These are phyloP conservation scores for Colletotrichum sp. DNA, from an alignment of 2,329 filamentous ascomycete species.

Conservation along the genomic window DNA sequence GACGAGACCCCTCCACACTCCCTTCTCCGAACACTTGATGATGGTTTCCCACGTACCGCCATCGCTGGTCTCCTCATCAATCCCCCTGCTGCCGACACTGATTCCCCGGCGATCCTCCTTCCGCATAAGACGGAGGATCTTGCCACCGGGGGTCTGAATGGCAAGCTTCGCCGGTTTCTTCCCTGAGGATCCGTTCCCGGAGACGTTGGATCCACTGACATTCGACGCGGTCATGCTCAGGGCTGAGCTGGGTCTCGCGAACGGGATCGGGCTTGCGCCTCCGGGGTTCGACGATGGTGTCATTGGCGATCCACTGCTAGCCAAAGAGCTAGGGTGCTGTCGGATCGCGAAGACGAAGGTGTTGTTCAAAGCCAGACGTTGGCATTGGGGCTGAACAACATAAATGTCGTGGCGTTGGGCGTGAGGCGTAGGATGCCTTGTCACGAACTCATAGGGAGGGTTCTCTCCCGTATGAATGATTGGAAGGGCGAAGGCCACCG, in stretches of 20 bases:
- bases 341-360: slow-evolving; percentile 97
- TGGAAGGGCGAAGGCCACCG: slow-evolving; percentile 87
- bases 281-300: slow-evolving; percentile 54
- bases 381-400: slow-evolving; percentile 93
- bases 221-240: slow-evolving; percentile 69
- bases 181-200: slow-evolving; percentile 59
- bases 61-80: slow-evolving; percentile 66
- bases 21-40: slow-evolving; percentile 85
- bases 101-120: slow-evolving; percentile 73
- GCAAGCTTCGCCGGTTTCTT: slow-evolving; percentile 95
- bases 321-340: slow-evolving; percentile 77
- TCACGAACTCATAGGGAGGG: slow-evolving; percentile 91
- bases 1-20: slow-evolving; percentile 81
- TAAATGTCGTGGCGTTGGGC: slow-evolving; percentile 98
- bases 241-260: slow-evolving; percentile 64
- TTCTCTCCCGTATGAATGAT: slow-evolving; percentile 92
- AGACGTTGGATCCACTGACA: slow-evolving; percentile 60
- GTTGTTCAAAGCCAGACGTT: slow-evolving; percentile 88
- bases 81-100: slow-evolving; percentile 49
- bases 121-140: slow-evolving; percentile 87
- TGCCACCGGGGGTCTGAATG: slow-evolving; percentile 91
- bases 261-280: slow-evolving; percentile 63
- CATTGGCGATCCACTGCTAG: slow-evolving; percentile 38
- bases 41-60: slow-evolving; percentile 88
- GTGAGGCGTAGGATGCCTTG: slow-evolving; percentile 93